phyloP scores from a whole-genome alignment of 306 rosid species.

The Medicago arabica region DNA sequence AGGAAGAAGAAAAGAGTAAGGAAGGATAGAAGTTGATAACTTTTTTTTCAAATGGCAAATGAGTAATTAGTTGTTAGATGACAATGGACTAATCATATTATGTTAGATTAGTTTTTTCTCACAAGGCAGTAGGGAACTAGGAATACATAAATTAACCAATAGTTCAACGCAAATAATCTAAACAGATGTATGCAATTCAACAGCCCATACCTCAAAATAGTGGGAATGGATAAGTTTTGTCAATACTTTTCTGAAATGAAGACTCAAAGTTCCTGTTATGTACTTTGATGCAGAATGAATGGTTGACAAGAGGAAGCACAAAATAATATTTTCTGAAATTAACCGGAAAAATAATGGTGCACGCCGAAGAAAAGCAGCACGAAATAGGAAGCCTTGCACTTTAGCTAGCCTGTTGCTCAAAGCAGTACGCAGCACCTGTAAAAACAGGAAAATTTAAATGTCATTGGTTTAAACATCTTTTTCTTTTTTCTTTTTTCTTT shows the following conservation, averaged over 20 bases:
- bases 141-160: conserved; percentile 26
- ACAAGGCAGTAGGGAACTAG: conserved; percentile 22
- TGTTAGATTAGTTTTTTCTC: not conserved
- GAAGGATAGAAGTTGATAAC: conserved; percentile 21
- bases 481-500: not conserved
- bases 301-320: conserved; percentile 89
- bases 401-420: conserved; percentile 99
- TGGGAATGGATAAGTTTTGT: conserved; percentile 88
- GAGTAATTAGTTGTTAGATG: no score
- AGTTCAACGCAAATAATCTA: conserved; percentile 9
- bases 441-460: conserved; percentile 31
- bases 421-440: conserved; percentile 89
- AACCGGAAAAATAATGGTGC: conserved; percentile 83
- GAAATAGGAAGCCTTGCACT: conserved; percentile 99
- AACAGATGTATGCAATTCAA: conserved; percentile 31
- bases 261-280: conserved; percentile 89
- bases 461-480: conserved; percentile 24
- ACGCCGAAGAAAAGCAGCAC: conserved; percentile 98
- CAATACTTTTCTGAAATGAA: conserved; percentile 92
- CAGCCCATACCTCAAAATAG: conserved; percentile 83
- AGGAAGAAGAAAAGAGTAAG: not conserved
- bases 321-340: conserved; percentile 86
- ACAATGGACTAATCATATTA: no score
- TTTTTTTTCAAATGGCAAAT: no score
- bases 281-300: conserved; percentile 89